Evolutionary conservation across 2,329 filamentous ascomycete species (phyloP).

Genomic region (Geosmithia putterillii): DNA sequence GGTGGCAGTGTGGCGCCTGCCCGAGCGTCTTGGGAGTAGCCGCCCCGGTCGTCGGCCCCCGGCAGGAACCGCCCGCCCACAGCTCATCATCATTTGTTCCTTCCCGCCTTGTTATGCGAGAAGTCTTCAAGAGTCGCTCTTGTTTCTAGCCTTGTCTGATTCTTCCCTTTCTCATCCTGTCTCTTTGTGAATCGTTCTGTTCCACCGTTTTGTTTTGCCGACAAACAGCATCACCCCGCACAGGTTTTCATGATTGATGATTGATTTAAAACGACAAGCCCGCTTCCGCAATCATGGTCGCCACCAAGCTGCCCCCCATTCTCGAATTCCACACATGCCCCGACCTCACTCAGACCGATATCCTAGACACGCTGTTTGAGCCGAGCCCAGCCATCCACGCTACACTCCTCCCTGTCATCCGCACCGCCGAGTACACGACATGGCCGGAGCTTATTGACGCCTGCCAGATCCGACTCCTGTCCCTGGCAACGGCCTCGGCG

Average conservation of each 20-base stretch:
- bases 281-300: conserved; percentile 7
- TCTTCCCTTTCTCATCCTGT: background rate
- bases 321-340: conserved; percentile 41
- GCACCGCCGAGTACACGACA: conserved; percentile 40
- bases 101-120: background rate
- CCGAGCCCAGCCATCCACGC: conserved; percentile 63
- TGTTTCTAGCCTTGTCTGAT: background rate
- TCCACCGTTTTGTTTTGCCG: background rate
- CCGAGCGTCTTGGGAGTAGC: background rate
- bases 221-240: background rate
- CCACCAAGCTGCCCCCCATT: conserved; percentile 39
- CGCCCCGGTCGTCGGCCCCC: background rate
- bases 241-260: background rate
- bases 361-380: conserved; percentile 77
- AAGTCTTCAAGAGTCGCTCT: background rate
- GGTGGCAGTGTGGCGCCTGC: background rate
- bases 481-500: conserved; percentile 35
- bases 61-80: background rate
- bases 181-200: background rate
- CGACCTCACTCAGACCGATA: conserved; percentile 34
- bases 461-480: conserved; percentile 50
- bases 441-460: conserved; percentile 60
- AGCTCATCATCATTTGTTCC: background rate
- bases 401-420: conserved; percentile 57
- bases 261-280: background rate